Evolutionary conservation across 768 basidiomycete genomes (phyloP), one percentile per base, ranked within the genome.

Genomic region (Serendipita sp.): DNA sequence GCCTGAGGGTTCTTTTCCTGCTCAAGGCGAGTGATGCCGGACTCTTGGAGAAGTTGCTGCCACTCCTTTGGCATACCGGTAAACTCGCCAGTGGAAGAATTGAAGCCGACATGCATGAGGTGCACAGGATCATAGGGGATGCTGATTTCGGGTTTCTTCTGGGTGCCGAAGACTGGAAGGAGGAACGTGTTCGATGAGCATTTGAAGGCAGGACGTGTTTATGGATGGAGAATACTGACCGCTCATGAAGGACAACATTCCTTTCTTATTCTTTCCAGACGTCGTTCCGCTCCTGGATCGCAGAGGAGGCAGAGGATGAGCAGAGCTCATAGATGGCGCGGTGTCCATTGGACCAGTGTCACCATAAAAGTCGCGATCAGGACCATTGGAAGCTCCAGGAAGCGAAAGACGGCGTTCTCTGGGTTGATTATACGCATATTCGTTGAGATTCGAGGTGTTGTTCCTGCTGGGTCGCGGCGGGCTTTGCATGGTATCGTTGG

Each of bases 51-150:
- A 3, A 97, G 79, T 72, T 97, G 91, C 71, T 99, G 96, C 96
- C 96, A 99, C 76, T 98, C 95, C 73, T 95, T 95, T 2, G 96
- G 96, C 33, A 99, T 79, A 2, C 96, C 96, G 7, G 91, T 93
- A 75, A 94, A 98, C 75, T 99, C 95, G 64, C 96, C 96, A 0
- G 95, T 98, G 63, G 91, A 95, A 3, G 90, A 90, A 74, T 99
- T 97, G 83, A 97, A 98, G 64, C 95, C 95, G 71, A 99, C 96
- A 71, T 99, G 96, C 2, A 96, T 98, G 69, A 99, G 86, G 76
- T 98, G 95, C 42, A 98, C 95, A 33, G 96, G 96, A 74, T 99
- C 96, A 72, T 95, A 98, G 0, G 96, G 96, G 0, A 93, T 94
- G 71, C 90, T 92, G 77, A 99, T 98, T 74, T 95, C 92, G 14